These are phyloP conservation scores for Senna tora DNA, from an alignment of 306 rosid genomes.

Conservation along the genomic window DNA sequence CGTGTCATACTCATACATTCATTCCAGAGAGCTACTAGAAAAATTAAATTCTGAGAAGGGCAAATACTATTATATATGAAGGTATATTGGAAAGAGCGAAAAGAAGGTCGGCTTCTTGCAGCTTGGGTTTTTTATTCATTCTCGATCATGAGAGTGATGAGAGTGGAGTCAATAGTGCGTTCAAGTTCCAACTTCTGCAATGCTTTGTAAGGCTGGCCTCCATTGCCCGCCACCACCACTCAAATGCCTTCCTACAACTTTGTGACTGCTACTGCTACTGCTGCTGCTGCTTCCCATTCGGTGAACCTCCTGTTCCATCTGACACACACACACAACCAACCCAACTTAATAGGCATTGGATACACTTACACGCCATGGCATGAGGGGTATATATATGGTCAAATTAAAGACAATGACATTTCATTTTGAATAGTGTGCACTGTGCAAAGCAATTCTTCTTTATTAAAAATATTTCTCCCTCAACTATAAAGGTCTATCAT, in stretches of 20 bases:
- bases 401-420: slow-evolving; percentile 30
- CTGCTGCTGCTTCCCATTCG: slow-evolving; percentile 44
- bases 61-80: slow-evolving; percentile 12
- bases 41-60: slow-evolving; percentile 23
- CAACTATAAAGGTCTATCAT: too few relatives aligned
- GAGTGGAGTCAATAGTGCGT: slow-evolving; percentile 17
- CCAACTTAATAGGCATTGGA: slow-evolving; percentile 23
- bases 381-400: slow-evolving; percentile 1
- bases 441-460: background rate
- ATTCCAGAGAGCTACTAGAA: slow-evolving; percentile 4
- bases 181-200: slow-evolving; percentile 84
- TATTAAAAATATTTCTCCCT: slow-evolving; percentile 4
- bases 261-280: slow-evolving; percentile 42
- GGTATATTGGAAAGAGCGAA: slow-evolving; percentile 30
- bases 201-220: slow-evolving; percentile 96
- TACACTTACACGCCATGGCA: slow-evolving; percentile 29
- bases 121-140: slow-evolving; percentile 31
- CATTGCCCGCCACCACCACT: slow-evolving; percentile 74
- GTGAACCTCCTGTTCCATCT: slow-evolving; percentile 57
- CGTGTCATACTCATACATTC: background rate
- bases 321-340: slow-evolving; percentile 25
- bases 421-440: slow-evolving; percentile 20
- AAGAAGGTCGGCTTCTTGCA: slow-evolving; percentile 12
- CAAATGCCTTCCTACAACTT: slow-evolving; percentile 57
- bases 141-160: slow-evolving; percentile 25